phyloP scores from a whole-genome alignment of 2,329 filamentous ascomycete genomes.

The Ophiostoma populinum region DNA sequence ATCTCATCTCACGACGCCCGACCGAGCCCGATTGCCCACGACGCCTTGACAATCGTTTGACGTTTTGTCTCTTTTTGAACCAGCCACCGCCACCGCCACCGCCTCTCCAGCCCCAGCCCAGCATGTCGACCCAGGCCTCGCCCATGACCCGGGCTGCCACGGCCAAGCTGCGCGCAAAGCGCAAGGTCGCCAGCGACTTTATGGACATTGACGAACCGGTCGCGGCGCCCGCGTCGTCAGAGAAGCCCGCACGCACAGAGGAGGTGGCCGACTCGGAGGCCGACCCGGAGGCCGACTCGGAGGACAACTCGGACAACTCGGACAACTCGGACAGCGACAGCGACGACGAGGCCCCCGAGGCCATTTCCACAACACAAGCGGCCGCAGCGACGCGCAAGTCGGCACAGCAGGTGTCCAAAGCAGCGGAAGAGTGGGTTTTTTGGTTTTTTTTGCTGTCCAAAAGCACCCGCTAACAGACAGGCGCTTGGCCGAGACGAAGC shows the following conservation, averaged over 20 bases:
- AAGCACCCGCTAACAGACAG: conserved; percentile 17
- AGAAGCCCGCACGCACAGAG: conserved; percentile 14
- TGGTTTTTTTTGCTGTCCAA: background rate
- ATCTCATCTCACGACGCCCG: too few species aligned
- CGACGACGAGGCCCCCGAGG: conserved; percentile 41
- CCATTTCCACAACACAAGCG: conserved; percentile 34
- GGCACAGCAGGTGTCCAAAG: conserved; percentile 29
- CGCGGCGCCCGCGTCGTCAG: background rate
- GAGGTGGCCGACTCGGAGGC: conserved; percentile 4
- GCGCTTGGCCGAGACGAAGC: conserved; percentile 32
- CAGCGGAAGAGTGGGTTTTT: conserved; percentile 30
- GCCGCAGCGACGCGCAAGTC: conserved; percentile 29
- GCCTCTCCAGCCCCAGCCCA: background rate
- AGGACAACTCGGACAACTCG: conserved; percentile 14
- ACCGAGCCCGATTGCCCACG: too few species aligned
- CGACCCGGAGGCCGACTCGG: conserved; percentile 9
- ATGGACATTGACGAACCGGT: background rate
- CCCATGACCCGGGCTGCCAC: conserved; percentile 7
- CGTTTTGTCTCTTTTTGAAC: too few species aligned
- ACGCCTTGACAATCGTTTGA: too few species aligned
- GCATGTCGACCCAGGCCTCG: conserved; percentile 6
- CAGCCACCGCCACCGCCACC: background rate
- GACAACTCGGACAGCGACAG: conserved; percentile 27
- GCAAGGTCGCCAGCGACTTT: conserved; percentile 3
- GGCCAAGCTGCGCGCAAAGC: conserved; percentile 7